Base-by-base conservation (phyloP, 78 protist species). In the Dictyostelium intermedium region DNA sequence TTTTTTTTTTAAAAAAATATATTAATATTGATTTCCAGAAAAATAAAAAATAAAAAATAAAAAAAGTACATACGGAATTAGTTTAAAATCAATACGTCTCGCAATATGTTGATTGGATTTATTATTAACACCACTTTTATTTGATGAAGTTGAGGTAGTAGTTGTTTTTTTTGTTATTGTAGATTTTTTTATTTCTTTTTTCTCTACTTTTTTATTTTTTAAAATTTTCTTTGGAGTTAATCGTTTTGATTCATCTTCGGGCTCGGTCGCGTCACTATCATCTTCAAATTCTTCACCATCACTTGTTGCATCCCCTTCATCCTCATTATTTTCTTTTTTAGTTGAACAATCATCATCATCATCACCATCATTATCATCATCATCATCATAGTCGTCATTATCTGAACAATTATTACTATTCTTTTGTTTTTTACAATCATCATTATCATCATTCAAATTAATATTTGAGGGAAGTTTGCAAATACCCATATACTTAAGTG, bases 401-500 rank as follows among this genome's bases (percentile, higher is more conserved):
- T n/a, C 70, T 16, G 61, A 27, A 69, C 1, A 69, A 69, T 69
- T 25, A 27, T 69, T 25, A 27, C 0, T 16, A 27, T 27, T 5
- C 4, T 25, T 69, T 69, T 63, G 30, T 63, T 63, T 63, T 63
- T 63, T 63, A 63, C 73, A 25, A 63, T 27, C 35, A 69, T 2
- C 16, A 69, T 2, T 25, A 69, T 69, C 35, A 27, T 70, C 77
- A n/a, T n/a, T n/a, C 45, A 56, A 56, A 20, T 56, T 56, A 56
- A 56, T 56, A 56, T 63, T n/a, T n/a, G 74, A 66, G 8, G 74
- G 32, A 2, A 82, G 6, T 56, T 79, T 69, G 70, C 94, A 80
- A 23, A 69, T 20, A 50, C 94, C 94, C 94, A 89, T 89, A 69
- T 89, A 89, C 50, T 89, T 89, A 16, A 80, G 9, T 43, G 86